Evolutionary conservation across 2,329 filamentous ascomycete genomes (phyloP).

Genomic region (Aspergillus latus): DNA sequence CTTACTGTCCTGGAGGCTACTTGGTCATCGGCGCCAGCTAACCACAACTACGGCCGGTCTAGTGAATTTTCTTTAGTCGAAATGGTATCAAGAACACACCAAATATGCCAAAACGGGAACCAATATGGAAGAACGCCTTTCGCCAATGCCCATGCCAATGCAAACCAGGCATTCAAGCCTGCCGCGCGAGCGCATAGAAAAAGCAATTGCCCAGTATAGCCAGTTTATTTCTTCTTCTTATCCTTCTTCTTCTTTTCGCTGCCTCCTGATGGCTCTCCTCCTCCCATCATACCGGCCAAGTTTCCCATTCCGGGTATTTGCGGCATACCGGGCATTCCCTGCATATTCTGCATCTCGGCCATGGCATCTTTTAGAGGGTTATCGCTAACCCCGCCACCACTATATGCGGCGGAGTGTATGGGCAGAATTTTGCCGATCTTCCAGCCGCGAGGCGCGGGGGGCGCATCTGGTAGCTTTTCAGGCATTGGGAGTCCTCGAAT

Average conservation of each 20-base stretch:
- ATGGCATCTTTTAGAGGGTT: constrained; percentile 97
- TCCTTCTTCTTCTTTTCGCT: constrained; percentile 49
- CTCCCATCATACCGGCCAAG: constrained; percentile 56
- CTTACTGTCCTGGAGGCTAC: neutral
- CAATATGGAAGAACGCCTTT: constrained; percentile 32
- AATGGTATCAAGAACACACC: constrained; percentile 24
- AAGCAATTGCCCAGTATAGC: neutral
- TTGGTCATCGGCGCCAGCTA: neutral
- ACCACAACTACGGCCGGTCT: neutral
- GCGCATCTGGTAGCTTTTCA: constrained; percentile 67
- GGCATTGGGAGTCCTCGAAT: constrained; percentile 71
- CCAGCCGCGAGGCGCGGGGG: constrained; percentile 82
- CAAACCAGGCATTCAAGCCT: constrained; percentile 28
- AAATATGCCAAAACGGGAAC: constrained; percentile 25
- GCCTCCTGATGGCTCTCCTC: constrained; percentile 33
- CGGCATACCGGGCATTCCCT: constrained; percentile 45
- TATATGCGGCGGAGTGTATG: constrained; percentile 83
- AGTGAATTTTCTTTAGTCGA: neutral
- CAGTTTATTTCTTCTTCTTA: constrained; percentile 50
- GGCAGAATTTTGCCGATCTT: constrained; percentile 84
- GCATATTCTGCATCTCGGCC: constrained; percentile 73
- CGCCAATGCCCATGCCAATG: constrained; percentile 42
- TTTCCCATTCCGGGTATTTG: constrained; percentile 49
- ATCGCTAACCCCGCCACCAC: constrained; percentile 88
- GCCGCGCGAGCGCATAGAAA: constrained; percentile 21